These are phyloP conservation scores for Pythium sukuiense DNA, from an alignment of 352 stramenopile species.

Conservation along the genomic window DNA sequence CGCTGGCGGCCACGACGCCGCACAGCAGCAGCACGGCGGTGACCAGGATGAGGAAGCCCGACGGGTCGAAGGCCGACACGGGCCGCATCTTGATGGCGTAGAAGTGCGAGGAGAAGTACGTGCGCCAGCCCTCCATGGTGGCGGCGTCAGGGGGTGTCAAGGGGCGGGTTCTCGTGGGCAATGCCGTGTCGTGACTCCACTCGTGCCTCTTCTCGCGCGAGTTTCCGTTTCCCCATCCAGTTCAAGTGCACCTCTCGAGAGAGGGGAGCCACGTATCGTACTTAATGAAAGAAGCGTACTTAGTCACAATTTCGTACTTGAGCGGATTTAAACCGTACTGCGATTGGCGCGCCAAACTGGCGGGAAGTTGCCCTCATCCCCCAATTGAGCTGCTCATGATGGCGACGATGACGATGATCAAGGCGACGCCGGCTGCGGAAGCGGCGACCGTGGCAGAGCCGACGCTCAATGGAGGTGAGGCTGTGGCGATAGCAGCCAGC, in stretches of 20 bases:
- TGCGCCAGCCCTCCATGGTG: conserved; percentile 65
- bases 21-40: conserved; percentile 66
- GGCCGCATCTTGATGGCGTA: conserved; percentile 81
- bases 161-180: not conserved
- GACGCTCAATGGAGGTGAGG: not conserved
- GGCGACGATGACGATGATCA: not conserved
- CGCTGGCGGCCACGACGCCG: conserved; percentile 53
- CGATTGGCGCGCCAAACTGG: conserved; percentile 17
- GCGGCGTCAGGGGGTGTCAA: not conserved
- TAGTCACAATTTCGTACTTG: conserved; percentile 6
- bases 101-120: conserved; percentile 83
- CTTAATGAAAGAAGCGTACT: conserved; percentile 5
- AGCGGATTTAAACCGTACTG: not conserved
- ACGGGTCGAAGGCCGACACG: conserved; percentile 82
- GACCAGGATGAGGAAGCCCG: conserved; percentile 84
- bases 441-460: not conserved
- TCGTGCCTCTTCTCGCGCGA: not conserved
- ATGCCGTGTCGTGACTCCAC: not conserved
- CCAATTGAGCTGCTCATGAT: conserved; percentile 10
- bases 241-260: conserved; percentile 9
- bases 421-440: not conserved
- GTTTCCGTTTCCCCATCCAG: conserved; percentile 9
- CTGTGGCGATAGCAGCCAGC: conserved; percentile 7
- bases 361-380: conserved; percentile 5
- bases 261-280: not conserved